These are phyloP conservation scores for Stachybotrys chartarum DNA, from an alignment of 2,329 filamentous ascomycete species.

Conservation along the genomic window DNA sequence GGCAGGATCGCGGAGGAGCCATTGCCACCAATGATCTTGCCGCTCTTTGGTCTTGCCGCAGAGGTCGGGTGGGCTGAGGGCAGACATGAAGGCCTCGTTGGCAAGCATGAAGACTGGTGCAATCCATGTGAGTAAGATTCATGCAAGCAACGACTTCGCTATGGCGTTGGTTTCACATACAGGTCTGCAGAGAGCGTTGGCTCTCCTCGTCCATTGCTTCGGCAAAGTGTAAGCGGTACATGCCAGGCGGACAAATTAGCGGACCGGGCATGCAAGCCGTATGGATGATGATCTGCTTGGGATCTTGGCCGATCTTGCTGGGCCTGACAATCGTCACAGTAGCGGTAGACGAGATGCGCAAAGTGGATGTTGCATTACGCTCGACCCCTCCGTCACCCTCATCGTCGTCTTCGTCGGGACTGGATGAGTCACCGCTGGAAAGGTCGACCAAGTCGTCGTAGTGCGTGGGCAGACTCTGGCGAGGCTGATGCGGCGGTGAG, in stretches of 20 bases:
- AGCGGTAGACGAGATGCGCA: not conserved
- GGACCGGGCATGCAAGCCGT: not conserved
- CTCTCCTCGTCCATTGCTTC: not conserved
- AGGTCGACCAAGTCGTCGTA: not conserved
- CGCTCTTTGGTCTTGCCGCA: constrained; percentile 13
- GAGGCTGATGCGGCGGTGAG: not conserved
- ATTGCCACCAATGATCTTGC: constrained; percentile 17
- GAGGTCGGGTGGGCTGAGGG: constrained; percentile 19
- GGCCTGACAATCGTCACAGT: not conserved
- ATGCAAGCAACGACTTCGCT: too few relatives aligned
- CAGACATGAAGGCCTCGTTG: not conserved
- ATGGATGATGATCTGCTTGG: not conserved
- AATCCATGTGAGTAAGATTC: too few relatives aligned
- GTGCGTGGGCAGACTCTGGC: not conserved
- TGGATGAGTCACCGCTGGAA: not conserved
- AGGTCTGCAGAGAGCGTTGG: not conserved
- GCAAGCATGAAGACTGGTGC: too few relatives aligned
- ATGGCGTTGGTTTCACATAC: not conserved
- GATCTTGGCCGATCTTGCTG: too few relatives aligned
- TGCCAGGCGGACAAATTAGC: not conserved
- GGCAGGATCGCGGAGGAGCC: constrained; percentile 16
- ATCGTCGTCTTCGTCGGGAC: too few relatives aligned
- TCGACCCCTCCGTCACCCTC: too few relatives aligned
- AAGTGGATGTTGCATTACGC: not conserved
- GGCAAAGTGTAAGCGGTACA: not conserved